Evolutionary conservation across 768 basidiomycete genomes (phyloP).

Genomic region (Lyophyllum shimeji): DNA sequence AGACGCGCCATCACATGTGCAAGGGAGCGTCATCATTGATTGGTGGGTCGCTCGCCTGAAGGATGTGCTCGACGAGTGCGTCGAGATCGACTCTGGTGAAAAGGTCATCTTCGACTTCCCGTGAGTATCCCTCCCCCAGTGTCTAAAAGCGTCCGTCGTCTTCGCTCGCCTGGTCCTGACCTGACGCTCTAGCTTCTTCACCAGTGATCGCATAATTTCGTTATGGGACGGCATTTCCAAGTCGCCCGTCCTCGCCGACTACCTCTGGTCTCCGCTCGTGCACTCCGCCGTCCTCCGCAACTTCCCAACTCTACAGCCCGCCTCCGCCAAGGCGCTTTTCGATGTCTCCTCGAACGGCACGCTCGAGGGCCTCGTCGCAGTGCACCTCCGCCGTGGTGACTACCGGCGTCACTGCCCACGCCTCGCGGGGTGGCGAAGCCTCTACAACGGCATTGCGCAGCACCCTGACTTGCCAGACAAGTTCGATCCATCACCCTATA

Average conservation of each 20-base stretch:
- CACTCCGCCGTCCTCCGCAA: constrained; percentile 50
- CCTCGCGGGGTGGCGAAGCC: constrained; percentile 41
- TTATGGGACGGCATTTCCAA: constrained; percentile 42
- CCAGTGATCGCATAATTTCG: constrained; percentile 39
- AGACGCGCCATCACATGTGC: constrained; percentile 33
- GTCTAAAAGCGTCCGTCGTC: not conserved
- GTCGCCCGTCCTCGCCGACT: constrained; percentile 51
- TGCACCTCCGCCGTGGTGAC: constrained; percentile 59
- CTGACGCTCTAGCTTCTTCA: constrained; percentile 47
- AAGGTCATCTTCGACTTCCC: constrained; percentile 45
- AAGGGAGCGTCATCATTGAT: constrained; percentile 42
- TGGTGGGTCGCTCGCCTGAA: constrained; percentile 50
- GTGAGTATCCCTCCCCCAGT: constrained; percentile 31
- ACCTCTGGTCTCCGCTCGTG: constrained; percentile 64
- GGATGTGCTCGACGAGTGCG: constrained; percentile 35
- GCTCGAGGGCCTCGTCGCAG: constrained; percentile 46
- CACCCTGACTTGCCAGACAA: constrained; percentile 39
- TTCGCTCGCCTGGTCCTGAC: constrained; percentile 39
- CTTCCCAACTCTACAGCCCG: constrained; percentile 39
- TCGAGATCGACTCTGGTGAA: constrained; percentile 41
- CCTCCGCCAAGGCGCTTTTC: constrained; percentile 21
- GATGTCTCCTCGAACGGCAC: constrained; percentile 19
- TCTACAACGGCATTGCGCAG: constrained; percentile 53
- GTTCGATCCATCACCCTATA: constrained; percentile 31
- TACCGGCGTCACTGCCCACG: constrained; percentile 54